Evolutionary conservation across 345 rosid genomes (phyloP), one percentile per base, ranked within the genome.

Genomic region (Hypericum androsaemum): DNA sequence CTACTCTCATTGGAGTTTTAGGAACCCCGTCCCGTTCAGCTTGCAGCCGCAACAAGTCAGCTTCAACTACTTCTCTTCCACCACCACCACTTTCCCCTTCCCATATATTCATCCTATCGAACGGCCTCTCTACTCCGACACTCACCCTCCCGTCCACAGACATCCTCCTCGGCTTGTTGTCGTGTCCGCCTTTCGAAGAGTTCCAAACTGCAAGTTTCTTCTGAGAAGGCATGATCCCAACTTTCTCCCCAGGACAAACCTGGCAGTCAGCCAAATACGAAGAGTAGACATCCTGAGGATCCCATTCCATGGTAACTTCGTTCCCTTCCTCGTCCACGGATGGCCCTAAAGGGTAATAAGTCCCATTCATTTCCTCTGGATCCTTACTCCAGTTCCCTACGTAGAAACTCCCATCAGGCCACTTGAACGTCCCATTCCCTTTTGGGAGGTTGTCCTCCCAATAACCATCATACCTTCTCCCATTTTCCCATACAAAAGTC

Each of bases 361-460:
- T 82, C 39, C 95, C 96, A 57, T 69, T 87, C 66, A 69, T 86
- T 58, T 89, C 97, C 39, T 73, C 67, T 5, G 80, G 81, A 61
- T 87, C 89, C 14, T 65, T 82, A 59, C 89, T 84, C 98, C 98
- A 90, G 62, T 79, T 71, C 10, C 96, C 96, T 7, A 74, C 82
- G 39, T 90, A 87, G 52, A 77, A 87, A 61, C 96, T 84, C 12
- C 90, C 96, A 58, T 82, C 86, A 3, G 78, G 70, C 92, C 95
- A 79, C 64, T 75, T 79, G 12, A 60, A 77, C 0, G 87, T 87
- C 12, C 95, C 96, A 35, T 69, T 71, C 5, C 92, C 95, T 68
- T 79, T 84, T 1, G 98, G 98, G n/a, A 87, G 15, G 1, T 86
- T 79, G 47, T 84, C 84, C 53, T 90, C 92, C 95, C 96, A 87